Conservation (phyloP, 2,329 filamentous ascomycete species). For the Curvularia eragrostidis region DNA sequence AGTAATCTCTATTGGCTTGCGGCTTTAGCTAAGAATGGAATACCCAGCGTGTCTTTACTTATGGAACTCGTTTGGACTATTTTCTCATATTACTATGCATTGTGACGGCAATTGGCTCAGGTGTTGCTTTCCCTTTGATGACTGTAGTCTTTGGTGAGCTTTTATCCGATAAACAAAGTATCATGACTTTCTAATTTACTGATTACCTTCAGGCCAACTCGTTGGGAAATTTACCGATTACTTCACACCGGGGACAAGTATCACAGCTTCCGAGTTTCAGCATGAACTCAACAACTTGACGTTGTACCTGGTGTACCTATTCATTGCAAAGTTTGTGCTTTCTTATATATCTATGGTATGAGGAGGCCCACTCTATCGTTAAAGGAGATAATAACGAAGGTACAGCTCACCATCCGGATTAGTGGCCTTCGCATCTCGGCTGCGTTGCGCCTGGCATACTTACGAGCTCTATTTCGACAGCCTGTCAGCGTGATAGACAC, state of each 20-base stretch:
- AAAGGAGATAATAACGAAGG: neutral
- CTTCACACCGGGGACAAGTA: constrained; percentile 53
- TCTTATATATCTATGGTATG: constrained; percentile 46
- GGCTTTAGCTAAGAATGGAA: constrained; percentile 6
- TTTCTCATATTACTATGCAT: constrained; percentile 35
- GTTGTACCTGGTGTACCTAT: constrained; percentile 45
- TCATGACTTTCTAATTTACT: constrained; percentile 1
- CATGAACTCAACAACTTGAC: constrained; percentile 52
- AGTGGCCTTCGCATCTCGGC: constrained; percentile 60
- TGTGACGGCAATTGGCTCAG: constrained; percentile 45
- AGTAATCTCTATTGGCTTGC: constrained; percentile 8
- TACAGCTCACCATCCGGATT: constrained; percentile 57
- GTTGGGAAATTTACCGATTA: constrained; percentile 66
- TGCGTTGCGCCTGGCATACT: constrained; percentile 58
- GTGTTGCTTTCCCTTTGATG: constrained; percentile 60
- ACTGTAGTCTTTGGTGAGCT: constrained; percentile 63
- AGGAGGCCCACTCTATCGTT: neutral
- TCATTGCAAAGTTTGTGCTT: constrained; percentile 46
- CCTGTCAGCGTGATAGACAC: constrained; percentile 58
- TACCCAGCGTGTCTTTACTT: constrained; percentile 43
- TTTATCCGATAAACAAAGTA: constrained; percentile 39
- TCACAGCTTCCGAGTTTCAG: constrained; percentile 59
- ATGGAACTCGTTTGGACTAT: constrained; percentile 43
- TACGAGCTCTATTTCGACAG: constrained; percentile 58
- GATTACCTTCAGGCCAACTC: constrained; percentile 36